phyloP scores from a whole-genome alignment of 371 early-diverging fungal species.

The Rhizopus delemar region DNA sequence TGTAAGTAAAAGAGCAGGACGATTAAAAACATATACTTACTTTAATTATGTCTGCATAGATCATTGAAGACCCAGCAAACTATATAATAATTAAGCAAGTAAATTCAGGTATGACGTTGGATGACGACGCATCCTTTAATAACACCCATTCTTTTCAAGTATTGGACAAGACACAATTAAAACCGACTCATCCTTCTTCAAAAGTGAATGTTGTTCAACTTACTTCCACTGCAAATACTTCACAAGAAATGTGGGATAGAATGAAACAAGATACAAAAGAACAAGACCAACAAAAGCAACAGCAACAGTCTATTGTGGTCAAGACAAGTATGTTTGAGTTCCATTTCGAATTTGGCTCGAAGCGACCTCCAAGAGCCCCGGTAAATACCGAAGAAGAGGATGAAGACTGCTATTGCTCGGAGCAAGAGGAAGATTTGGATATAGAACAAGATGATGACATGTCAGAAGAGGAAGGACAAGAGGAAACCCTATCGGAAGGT shows the following conservation, averaged over 20 bases:
- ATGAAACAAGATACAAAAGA: conserved; percentile 25
- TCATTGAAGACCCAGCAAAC: too few relatives aligned
- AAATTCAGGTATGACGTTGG: conserved; percentile 17
- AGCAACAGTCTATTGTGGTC: conserved; percentile 11
- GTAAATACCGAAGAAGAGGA: conserved; percentile 5
- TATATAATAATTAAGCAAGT: conserved; percentile 20
- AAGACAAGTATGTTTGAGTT: conserved; percentile 22
- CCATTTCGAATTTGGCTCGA: conserved; percentile 34
- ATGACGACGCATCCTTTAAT: conserved; percentile 7
- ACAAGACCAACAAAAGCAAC: conserved; percentile 5
- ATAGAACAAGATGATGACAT: conserved; percentile 1
- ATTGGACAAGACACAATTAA: conserved; percentile 22
- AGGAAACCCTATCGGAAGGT: not conserved
- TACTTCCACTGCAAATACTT: conserved; percentile 21
- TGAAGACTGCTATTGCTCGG: not conserved
- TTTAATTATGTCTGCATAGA: too few relatives aligned
- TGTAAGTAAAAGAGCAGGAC: too few relatives aligned
- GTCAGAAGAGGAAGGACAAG: not conserved
- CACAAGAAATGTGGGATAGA: conserved; percentile 34
- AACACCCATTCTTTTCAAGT: conserved; percentile 11
- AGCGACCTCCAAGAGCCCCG: conserved; percentile 20
- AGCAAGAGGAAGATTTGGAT: conserved; percentile 6
- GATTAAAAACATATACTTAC: too few relatives aligned
- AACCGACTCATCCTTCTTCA: conserved; percentile 18
- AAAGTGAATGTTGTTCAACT: conserved; percentile 38